Conservation (phyloP, 331 rosid genomes). For the Quercus phellos region DNA sequence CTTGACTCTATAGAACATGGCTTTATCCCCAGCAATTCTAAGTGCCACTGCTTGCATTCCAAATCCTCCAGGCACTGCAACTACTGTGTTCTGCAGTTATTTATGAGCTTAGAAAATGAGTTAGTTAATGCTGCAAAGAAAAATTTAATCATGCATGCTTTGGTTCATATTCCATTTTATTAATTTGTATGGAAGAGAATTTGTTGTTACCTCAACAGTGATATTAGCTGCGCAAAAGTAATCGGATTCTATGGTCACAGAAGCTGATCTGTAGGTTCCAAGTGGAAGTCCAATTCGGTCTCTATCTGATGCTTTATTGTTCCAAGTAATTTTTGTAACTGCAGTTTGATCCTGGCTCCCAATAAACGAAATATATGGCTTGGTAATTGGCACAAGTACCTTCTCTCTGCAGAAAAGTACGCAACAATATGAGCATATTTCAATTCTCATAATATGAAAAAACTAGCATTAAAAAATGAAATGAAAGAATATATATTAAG, state of each 20-base stretch:
- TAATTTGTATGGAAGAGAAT: background rate
- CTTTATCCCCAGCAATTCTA: constrained; percentile 68
- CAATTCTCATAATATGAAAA: background rate
- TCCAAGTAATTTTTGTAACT: constrained; percentile 62
- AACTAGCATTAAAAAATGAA: background rate
- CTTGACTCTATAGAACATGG: constrained; percentile 63
- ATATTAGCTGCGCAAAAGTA: constrained; percentile 74
- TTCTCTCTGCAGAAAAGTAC: constrained; percentile 57
- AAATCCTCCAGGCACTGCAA: constrained; percentile 49
- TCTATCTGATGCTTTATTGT: constrained; percentile 69
- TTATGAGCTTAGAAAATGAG: background rate
- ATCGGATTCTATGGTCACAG: constrained; percentile 68
- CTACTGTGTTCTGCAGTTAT: constrained; percentile 62
- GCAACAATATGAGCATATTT: background rate
- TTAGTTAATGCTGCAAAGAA: background rate
- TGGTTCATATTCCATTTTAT: background rate
- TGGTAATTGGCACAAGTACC: constrained; percentile 60
- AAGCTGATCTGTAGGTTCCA: constrained; percentile 75
- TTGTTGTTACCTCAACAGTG: constrained; percentile 60
- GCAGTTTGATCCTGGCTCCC: constrained; percentile 46
- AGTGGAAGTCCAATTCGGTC: constrained; percentile 44
- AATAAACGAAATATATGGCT: constrained; percentile 75
- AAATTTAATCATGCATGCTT: background rate
- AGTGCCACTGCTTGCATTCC: constrained; percentile 94
- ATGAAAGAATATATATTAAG: background rate